Conservation (phyloP, 371 early-diverging fungal species). For the Mortierella sp. region DNA sequence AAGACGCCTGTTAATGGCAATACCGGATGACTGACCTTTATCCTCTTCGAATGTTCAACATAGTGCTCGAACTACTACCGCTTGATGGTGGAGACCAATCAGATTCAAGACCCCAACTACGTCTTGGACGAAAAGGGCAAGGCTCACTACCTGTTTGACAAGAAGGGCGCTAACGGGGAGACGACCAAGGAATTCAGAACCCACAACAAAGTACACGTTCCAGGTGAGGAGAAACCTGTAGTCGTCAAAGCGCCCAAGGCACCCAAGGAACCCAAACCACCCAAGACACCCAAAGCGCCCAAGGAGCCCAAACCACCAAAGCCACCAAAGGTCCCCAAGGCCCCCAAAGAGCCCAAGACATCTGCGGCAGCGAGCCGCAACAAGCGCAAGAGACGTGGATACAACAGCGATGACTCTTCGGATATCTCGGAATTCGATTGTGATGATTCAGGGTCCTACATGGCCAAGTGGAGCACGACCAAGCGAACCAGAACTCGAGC, state of each 20-base stretch:
- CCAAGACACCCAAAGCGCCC: conserved; percentile 41
- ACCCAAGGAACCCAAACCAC: conserved; percentile 33
- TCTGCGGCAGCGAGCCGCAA: conserved; percentile 56
- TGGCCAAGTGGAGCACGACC: conserved; percentile 66
- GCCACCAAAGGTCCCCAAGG: conserved; percentile 46
- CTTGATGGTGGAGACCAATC: conserved; percentile 84
- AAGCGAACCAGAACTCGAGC: conserved; percentile 61
- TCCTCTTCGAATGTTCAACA: not conserved
- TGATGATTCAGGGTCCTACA: conserved; percentile 76
- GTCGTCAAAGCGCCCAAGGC: conserved; percentile 24
- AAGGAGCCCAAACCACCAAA: conserved; percentile 48
- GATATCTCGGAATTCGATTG: conserved; percentile 71
- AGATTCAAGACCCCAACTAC: conserved; percentile 93
- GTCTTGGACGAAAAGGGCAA: conserved; percentile 90
- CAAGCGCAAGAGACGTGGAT: conserved; percentile 64
- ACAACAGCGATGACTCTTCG: conserved; percentile 69
- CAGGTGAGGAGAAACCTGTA: conserved; percentile 50
- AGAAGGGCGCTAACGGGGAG: conserved; percentile 84
- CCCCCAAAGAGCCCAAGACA: conserved; percentile 46
- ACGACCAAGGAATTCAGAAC: conserved; percentile 85
- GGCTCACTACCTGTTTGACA: conserved; percentile 89
- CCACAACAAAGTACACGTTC: conserved; percentile 67
- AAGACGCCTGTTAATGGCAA: not conserved
- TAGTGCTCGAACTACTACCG: conserved; percentile 97
- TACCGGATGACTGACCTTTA: not conserved